Conservation (phyloP, 345 rosid genomes). For the Linum lewisii region DNA sequence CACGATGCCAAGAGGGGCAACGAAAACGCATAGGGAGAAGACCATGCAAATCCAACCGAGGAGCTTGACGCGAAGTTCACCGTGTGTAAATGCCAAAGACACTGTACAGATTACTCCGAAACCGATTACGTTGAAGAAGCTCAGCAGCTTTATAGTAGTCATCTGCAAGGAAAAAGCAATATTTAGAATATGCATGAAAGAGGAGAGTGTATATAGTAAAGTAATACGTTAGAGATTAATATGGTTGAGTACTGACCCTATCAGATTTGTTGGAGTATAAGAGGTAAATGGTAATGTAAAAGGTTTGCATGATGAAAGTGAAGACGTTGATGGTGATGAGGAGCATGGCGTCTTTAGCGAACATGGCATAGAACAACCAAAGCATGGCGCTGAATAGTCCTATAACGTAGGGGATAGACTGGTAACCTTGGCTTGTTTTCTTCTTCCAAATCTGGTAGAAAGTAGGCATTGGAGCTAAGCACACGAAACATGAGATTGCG, state of each 20-base stretch:
- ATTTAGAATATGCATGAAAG: not conserved
- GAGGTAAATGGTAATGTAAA: constrained; percentile 48
- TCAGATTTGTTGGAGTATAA: constrained; percentile 39
- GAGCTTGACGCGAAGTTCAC: constrained; percentile 27
- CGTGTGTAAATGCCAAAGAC: constrained; percentile 36
- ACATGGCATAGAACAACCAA: constrained; percentile 53
- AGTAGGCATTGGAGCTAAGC: constrained; percentile 45
- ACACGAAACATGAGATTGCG: constrained; percentile 21
- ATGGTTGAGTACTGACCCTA: constrained; percentile 29
- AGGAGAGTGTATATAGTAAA: not conserved
- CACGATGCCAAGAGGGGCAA: constrained; percentile 53
- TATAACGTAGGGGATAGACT: constrained; percentile 53
- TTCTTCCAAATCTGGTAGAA: constrained; percentile 49
- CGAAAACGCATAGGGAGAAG: constrained; percentile 45
- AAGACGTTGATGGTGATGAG: constrained; percentile 56
- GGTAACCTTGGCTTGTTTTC: constrained; percentile 66
- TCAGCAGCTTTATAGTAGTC: constrained; percentile 33
- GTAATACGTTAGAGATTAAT: no score
- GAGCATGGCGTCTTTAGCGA: constrained; percentile 44
- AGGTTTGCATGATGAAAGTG: constrained; percentile 53
- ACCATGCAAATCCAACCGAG: constrained; percentile 50
- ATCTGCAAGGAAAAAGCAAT: constrained; percentile 30
- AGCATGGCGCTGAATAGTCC: constrained; percentile 62
- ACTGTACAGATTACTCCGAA: constrained; percentile 33
- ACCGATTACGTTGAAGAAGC: constrained; percentile 40